Evolutionary conservation across 257 asterid species (phyloP).

Genomic region (Orobanche coerulescens): DNA sequence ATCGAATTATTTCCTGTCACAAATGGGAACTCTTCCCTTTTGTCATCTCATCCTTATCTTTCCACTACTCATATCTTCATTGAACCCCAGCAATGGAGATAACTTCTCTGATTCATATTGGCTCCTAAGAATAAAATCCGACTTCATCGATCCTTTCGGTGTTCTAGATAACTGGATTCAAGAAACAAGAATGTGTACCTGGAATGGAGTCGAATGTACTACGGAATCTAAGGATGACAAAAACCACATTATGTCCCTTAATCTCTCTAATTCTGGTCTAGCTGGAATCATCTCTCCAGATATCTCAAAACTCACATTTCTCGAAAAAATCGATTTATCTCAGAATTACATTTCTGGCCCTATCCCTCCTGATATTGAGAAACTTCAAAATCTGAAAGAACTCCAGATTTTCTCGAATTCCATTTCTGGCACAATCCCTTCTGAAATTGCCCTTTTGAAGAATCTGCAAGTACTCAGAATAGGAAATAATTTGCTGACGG

Average conservation of each 20-base stretch:
- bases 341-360: conserved; percentile 50
- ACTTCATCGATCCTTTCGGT: conserved; percentile 48
- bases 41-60: conserved; percentile 35
- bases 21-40: conserved; percentile 39
- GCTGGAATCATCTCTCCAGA: conserved; percentile 49
- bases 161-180: conserved; percentile 58
- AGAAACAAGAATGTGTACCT: conserved; percentile 46
- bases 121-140: conserved; percentile 55
- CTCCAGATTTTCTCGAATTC: conserved; percentile 59
- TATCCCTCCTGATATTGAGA: conserved; percentile 50
- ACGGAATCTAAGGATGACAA: no score
- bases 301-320: conserved; percentile 46
- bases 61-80: conserved; percentile 23
- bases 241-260: conserved; percentile 37
- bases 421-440: conserved; percentile 53
- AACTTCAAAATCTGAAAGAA: conserved; percentile 49
- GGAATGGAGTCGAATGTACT: conserved; percentile 79
- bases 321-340: conserved; percentile 59
- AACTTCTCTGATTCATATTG: conserved; percentile 38
- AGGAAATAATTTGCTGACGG: conserved; percentile 67
- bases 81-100: conserved; percentile 26
- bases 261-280: conserved; percentile 53
- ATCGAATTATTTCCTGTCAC: not conserved
- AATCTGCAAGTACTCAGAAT: conserved; percentile 62
- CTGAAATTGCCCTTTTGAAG: conserved; percentile 45